Evolutionary conservation across 495 filamentous ascomycete species (phyloP).

Genomic region (Penicillium subrubescens): DNA sequence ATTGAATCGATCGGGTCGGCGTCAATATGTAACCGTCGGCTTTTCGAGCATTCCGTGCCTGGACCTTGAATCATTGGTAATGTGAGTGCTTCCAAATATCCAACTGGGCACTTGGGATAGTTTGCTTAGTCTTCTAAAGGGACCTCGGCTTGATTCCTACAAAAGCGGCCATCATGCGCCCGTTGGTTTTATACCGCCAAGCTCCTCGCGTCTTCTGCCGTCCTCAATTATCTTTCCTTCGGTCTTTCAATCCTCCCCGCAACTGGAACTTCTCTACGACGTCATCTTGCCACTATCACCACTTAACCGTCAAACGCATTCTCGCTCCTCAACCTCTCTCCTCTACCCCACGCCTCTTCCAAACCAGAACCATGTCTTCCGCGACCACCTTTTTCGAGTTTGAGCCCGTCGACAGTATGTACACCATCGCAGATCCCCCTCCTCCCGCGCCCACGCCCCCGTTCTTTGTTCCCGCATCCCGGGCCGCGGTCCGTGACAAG

Average conservation of each 20-base stretch:
- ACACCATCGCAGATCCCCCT: not conserved
- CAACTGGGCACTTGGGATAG: not conserved
- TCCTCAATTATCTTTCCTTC: not conserved
- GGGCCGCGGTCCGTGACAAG: not conserved
- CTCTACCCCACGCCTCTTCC: slow-evolving; percentile 3
- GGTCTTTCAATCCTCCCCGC: slow-evolving; percentile 6
- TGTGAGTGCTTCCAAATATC: not conserved
- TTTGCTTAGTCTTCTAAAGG: not conserved
- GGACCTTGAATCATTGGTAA: slow-evolving; percentile 23
- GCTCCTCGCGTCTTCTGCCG: not conserved
- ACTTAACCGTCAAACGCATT: not conserved
- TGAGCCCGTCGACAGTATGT: slow-evolving; percentile 78
- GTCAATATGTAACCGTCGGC: slow-evolving; percentile 5
- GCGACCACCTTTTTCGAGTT: slow-evolving; percentile 92
- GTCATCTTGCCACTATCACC: slow-evolving; percentile 14
- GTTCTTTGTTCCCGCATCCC: not conserved
- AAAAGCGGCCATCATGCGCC: slow-evolving; percentile 18
- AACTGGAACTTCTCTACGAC: slow-evolving; percentile 8
- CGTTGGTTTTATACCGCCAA: slow-evolving; percentile 6
- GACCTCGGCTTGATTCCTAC: slow-evolving; percentile 18
- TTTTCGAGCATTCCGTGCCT: slow-evolving; percentile 13
- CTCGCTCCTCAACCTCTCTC: not conserved
- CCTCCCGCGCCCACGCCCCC: not conserved
- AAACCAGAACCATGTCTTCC: slow-evolving; percentile 70
- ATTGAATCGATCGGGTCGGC: slow-evolving; percentile 5